These are phyloP conservation scores for Silene coronaria DNA, from an alignment of 179 eudicot species.

Conservation along the genomic window DNA sequence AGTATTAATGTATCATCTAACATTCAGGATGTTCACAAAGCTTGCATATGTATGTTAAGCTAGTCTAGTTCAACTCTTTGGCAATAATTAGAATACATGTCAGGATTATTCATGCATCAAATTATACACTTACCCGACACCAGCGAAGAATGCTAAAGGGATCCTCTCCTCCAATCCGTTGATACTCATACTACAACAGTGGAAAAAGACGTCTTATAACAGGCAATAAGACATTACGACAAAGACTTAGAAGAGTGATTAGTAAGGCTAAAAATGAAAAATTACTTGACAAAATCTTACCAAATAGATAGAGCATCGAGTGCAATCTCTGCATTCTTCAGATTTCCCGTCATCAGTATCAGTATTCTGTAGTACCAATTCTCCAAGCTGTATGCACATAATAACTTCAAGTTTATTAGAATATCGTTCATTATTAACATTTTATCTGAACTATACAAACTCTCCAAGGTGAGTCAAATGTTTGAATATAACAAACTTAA, in stretches of 20 bases:
- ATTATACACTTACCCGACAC: slow-evolving; percentile 27
- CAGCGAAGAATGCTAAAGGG: slow-evolving; percentile 38
- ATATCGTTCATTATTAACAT: too few relatives aligned
- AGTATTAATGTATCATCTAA: too few relatives aligned
- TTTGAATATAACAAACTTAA: too few relatives aligned
- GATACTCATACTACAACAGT: slow-evolving; percentile 35
- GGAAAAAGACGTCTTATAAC: too few relatives aligned
- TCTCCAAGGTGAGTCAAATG: too few relatives aligned
- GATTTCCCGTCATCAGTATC: slow-evolving; percentile 40
- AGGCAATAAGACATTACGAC: too few relatives aligned
- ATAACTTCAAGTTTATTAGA: background rate
- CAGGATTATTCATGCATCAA: background rate
- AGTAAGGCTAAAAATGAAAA: too few relatives aligned
- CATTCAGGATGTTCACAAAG: too few relatives aligned
- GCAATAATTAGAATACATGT: too few relatives aligned
- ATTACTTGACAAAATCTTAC: slow-evolving; percentile 13
- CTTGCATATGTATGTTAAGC: background rate
- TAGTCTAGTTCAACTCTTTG: background rate
- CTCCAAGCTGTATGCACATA: slow-evolving; percentile 32
- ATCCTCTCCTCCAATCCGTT: slow-evolving; percentile 46
- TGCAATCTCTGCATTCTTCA: slow-evolving; percentile 40
- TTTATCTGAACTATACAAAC: too few relatives aligned
- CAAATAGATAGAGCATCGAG: slow-evolving; percentile 47
- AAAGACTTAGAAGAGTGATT: too few relatives aligned
- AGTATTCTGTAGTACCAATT: slow-evolving; percentile 42